Evolutionary conservation across 345 rosid species (phyloP).

Genomic region (Zanthoxylum bungeanum): DNA sequence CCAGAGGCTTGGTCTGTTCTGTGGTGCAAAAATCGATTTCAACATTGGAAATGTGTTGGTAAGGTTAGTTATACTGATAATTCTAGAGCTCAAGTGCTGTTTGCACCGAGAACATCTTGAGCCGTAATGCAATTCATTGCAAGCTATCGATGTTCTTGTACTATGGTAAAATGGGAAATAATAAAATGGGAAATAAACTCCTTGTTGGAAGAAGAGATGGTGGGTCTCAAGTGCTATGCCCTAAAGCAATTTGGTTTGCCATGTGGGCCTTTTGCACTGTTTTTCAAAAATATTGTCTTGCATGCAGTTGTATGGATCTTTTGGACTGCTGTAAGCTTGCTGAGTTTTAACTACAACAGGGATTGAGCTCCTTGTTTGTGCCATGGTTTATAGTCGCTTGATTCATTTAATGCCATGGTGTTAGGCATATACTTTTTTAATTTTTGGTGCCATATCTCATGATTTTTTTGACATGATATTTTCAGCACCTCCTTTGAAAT

Average conservation of each 20-base stretch:
- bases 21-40: not conserved
- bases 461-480: not conserved
- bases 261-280: no score
- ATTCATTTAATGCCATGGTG: not conserved
- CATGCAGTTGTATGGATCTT: conserved; percentile 3
- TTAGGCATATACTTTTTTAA: not conserved
- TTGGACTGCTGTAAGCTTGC: not conserved
- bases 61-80: not conserved
- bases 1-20: not conserved
- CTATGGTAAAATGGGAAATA: no score
- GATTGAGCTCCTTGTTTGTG: not conserved
- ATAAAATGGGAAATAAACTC: not conserved
- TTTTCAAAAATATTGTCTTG: not conserved
- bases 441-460: conserved; percentile 3
- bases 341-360: not conserved
- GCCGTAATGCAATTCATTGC: not conserved
- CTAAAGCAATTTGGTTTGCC: not conserved
- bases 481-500: conserved; percentile 90
- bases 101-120: not conserved
- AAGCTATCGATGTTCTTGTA: not conserved
- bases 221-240: not conserved
- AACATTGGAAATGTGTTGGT: not conserved
- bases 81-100: not conserved
- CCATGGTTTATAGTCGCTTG: conserved; percentile 3
- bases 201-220: not conserved